Conservation (phyloP, 371 early-diverging fungal genomes). For the Mucor lusitanicus region DNA sequence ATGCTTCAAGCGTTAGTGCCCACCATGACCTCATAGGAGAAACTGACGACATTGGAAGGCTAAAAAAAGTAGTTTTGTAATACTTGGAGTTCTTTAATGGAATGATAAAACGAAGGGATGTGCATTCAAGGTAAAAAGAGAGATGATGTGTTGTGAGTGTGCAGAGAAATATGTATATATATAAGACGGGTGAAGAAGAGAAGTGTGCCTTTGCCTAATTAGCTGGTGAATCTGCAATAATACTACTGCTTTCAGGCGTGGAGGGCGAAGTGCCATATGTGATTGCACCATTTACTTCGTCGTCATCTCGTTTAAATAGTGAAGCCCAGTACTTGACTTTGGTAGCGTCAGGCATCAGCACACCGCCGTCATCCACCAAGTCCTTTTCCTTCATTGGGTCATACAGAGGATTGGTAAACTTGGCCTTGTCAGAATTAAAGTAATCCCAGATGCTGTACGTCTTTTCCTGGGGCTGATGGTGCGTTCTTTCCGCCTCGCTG, state of each 20-base stretch:
- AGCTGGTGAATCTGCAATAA: neutral
- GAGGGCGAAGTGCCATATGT: conserved; percentile 22
- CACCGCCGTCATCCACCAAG: conserved; percentile 54
- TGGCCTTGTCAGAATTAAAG: conserved; percentile 57
- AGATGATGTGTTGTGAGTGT: neutral
- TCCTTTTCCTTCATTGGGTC: conserved; percentile 53
- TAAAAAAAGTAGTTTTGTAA: neutral
- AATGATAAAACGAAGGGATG: neutral
- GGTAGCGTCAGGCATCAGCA: conserved; percentile 63
- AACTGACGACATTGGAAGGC: neutral
- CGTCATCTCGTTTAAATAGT: conserved; percentile 56
- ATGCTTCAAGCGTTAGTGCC: neutral
- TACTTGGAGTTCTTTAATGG: neutral
- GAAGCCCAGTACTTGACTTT: conserved; percentile 75
- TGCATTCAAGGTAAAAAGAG: neutral
- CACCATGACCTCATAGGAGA: neutral
- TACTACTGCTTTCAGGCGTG: conserved; percentile 11
- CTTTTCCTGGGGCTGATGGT: conserved; percentile 38
- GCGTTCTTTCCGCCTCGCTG: conserved; percentile 73
- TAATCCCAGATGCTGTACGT: conserved; percentile 86
- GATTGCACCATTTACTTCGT: conserved; percentile 56
- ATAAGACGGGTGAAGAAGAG: neutral
- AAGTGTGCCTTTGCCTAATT: neutral
- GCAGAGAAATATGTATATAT: neutral
- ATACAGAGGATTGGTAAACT: conserved; percentile 57